A percentile compares a stretch with the other conserved stretches of the same genome.
These are phyloP conservation scores for Aspergillus quadricinctus DNA, from an alignment of 2,329 filamentous ascomycete genomes.

Conservation along the genomic window DNA sequence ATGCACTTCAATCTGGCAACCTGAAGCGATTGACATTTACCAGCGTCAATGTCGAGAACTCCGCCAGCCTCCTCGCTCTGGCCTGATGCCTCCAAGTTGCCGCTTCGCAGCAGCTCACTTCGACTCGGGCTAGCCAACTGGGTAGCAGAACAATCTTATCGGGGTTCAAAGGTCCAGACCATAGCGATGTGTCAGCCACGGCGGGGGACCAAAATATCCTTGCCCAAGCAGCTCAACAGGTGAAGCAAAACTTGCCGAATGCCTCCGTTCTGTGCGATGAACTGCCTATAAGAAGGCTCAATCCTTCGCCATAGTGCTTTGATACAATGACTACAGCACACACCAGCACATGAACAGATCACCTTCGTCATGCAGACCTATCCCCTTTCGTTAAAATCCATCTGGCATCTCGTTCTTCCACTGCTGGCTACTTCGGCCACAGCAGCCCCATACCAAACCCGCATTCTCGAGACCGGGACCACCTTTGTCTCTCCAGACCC, in stretches of 20 bases:
- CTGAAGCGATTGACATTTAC: not conserved
- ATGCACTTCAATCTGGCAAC: not conserved
- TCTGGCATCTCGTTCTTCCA: not conserved
- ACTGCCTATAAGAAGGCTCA: not conserved
- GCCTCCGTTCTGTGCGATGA: not conserved
- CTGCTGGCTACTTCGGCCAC: not conserved
- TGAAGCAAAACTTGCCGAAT: not conserved
- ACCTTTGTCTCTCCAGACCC: conserved; percentile 2
- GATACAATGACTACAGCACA: not conserved
- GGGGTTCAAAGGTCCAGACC: not conserved
- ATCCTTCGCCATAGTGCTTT: not conserved
- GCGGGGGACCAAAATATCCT: not conserved
- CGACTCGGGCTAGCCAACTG: not conserved
- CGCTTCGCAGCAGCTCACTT: not conserved
- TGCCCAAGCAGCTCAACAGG: not conserved
- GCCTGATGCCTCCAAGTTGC: not conserved
- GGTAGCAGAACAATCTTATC: not conserved
- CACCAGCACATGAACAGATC: not conserved
- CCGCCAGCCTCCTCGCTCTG: not conserved
- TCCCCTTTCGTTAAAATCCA: not conserved
- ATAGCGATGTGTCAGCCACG: not conserved
- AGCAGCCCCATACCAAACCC: conserved; percentile 3
- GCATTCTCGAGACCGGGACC: conserved; percentile 2
- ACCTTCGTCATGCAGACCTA: not conserved
- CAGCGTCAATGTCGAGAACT: not conserved